Percentiles rank a stretch among this genome's conserved stretches.
Evolutionary conservation across 768 basidiomycete species (phyloP).

Genomic region (Kwoniella bestiolae): DNA sequence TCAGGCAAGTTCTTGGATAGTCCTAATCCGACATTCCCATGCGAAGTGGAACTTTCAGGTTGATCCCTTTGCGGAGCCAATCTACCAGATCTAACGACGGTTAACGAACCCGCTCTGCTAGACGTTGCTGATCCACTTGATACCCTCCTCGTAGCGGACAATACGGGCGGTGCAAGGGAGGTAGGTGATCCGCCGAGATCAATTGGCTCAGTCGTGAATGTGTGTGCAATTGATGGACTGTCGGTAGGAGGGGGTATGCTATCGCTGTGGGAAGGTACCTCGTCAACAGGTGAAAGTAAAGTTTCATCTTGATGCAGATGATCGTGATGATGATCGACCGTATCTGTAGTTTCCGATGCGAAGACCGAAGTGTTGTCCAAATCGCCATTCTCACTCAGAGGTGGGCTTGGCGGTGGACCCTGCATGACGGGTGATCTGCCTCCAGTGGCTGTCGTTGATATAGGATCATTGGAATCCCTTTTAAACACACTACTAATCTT

Average conservation of each 20-base stretch:
- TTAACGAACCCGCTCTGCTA: constrained; percentile 38
- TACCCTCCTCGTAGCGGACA: constrained; percentile 25
- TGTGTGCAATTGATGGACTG: constrained; percentile 9
- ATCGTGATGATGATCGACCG: not conserved
- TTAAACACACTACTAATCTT: constrained; percentile 43
- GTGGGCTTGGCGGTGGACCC: constrained; percentile 53
- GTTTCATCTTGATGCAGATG: constrained; percentile 5
- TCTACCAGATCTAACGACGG: constrained; percentile 37
- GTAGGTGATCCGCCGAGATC: constrained; percentile 24
- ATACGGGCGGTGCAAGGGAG: constrained; percentile 8
- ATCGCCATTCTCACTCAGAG: constrained; percentile 44
- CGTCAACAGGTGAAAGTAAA: constrained; percentile 8
- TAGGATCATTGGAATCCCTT: constrained; percentile 16
- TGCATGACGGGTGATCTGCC: constrained; percentile 28
- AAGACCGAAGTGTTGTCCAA: constrained; percentile 1
- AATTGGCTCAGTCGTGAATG: constrained; percentile 22
- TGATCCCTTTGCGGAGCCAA: constrained; percentile 28
- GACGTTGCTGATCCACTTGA: constrained; percentile 35
- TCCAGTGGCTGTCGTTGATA: not conserved
- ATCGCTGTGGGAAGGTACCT: not conserved
- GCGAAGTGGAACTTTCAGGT: constrained; percentile 6
- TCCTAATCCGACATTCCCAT: constrained; percentile 1
- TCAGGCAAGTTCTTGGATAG: constrained; percentile 19
- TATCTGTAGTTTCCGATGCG: constrained; percentile 23
- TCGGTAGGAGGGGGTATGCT: not conserved